Conservation (phyloP, 129 eudicot genomes). For the Oenanthe sinensis region DNA sequence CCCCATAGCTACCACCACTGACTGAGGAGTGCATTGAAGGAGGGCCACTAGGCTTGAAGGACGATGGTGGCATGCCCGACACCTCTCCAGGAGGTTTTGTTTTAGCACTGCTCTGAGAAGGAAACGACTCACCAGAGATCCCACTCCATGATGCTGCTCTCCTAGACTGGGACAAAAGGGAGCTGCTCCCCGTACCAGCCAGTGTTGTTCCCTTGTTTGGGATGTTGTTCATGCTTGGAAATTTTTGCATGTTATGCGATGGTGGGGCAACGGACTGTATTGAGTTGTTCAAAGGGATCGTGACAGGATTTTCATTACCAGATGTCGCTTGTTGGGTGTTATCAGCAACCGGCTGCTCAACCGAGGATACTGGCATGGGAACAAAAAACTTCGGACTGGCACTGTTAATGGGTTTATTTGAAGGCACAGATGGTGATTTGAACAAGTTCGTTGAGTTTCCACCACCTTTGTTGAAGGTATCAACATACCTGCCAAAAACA, state of each 20-base stretch:
- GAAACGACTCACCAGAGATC: constrained; percentile 28
- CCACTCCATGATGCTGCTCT: constrained; percentile 94
- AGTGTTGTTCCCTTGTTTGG: constrained; percentile 30
- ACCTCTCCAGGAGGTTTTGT: constrained; percentile 42
- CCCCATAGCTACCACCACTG: constrained; percentile 47
- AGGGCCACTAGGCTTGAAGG: constrained; percentile 33
- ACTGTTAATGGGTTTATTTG: constrained; percentile 34
- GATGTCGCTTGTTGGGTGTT: constrained; percentile 22
- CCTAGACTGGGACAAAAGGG: constrained; percentile 50
- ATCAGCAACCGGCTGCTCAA: constrained; percentile 26
- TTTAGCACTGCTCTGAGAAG: constrained; percentile 27
- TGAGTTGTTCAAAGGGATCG: constrained; percentile 19
- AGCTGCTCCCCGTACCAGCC: constrained; percentile 10
- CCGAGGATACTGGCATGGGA: constrained; percentile 45
- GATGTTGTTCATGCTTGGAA: constrained; percentile 65
- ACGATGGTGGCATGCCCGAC: constrained; percentile 33
- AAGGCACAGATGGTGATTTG: constrained; percentile 61
- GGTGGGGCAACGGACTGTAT: constrained; percentile 41
- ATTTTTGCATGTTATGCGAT: constrained; percentile 50
- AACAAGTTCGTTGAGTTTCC: constrained; percentile 64
- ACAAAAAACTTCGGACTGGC: constrained; percentile 67
- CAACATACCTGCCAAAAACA: constrained; percentile 70
- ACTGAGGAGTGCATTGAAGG: constrained; percentile 23
- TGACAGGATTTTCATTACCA: constrained; percentile 30
- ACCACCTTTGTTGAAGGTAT: constrained; percentile 85